A percentile compares a stretch with the other conserved stretches of the same genome.
Evolutionary conservation across 139 green algal genomes (phyloP).

Genomic region (Coelastrella sp.): DNA sequence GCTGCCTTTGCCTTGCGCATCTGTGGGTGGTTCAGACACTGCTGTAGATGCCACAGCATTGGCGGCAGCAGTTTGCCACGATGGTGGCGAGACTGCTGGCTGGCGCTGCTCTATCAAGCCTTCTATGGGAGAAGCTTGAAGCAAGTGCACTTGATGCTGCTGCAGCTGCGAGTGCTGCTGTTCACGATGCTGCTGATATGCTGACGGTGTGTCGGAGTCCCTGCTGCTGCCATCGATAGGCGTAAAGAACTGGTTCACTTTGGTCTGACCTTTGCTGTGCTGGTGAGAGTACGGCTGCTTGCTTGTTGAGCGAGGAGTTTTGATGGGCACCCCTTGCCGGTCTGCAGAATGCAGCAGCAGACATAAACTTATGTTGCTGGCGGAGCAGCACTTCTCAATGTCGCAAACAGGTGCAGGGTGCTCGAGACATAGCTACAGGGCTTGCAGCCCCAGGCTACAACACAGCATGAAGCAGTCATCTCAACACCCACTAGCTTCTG

Average conservation of each 20-base stretch:
- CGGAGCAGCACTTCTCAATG: no score
- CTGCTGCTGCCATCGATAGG: conserved; percentile 28
- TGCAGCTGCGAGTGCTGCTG: conserved; percentile 28
- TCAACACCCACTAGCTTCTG: background rate
- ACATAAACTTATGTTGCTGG: no score
- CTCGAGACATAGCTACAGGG: no score
- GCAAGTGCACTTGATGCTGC: conserved; percentile 19
- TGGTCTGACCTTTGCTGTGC: conserved; percentile 39
- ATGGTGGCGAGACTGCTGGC: background rate
- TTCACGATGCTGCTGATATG: background rate
- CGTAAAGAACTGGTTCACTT: conserved; percentile 36
- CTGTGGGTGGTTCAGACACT: background rate
- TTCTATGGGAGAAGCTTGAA: conserved; percentile 11
- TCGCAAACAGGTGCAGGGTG: no score
- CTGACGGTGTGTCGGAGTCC: conserved; percentile 28
- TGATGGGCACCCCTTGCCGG: background rate
- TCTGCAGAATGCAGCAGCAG: background rate
- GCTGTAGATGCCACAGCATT: conserved; percentile 1
- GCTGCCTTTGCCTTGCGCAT: background rate
- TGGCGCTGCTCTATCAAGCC: conserved; percentile 10
- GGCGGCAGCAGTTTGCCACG: background rate
- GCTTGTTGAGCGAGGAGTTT: conserved; percentile 30
- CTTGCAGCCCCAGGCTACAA: background rate
- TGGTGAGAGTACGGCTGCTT: conserved; percentile 31
- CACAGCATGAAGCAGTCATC: background rate